A percentile compares a stretch with the other conserved stretches of the same genome.
phyloP scores from a whole-genome alignment of 23 red algal genomes.

The Gracilaria domingensis region DNA sequence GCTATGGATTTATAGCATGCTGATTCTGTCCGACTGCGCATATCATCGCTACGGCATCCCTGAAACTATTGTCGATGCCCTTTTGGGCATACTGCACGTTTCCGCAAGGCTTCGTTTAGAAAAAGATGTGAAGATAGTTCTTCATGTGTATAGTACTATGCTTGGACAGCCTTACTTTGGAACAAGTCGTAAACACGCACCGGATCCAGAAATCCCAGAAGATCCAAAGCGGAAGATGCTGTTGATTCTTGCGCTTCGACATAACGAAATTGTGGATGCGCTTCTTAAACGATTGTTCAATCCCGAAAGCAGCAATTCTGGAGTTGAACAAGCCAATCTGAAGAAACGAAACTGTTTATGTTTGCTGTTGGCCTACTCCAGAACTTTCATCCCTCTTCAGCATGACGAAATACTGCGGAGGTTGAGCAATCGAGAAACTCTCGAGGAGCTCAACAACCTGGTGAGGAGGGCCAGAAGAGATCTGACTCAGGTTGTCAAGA shows the following conservation, averaged over 20 bases:
- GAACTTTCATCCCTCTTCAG: slow-evolving; percentile 1
- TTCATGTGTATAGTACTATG: slow-evolving; percentile 10
- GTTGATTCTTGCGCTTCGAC: neutral
- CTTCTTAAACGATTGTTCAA: slow-evolving; percentile 10
- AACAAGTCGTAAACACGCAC: neutral
- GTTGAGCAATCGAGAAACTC: slow-evolving; percentile 10
- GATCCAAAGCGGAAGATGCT: neutral
- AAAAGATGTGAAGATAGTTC: slow-evolving; percentile 11
- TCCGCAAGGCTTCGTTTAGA: slow-evolving; percentile 3
- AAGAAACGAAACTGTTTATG: slow-evolving; percentile 27
- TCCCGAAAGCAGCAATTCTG: neutral
- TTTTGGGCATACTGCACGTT: neutral
- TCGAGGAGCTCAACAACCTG: neutral
- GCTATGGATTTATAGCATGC: slow-evolving; percentile 14
- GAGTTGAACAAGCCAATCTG: slow-evolving; percentile 8
- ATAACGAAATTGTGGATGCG: neutral
- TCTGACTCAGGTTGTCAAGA: slow-evolving; percentile 1
- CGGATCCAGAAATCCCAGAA: neutral
- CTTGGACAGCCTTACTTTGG: slow-evolving; percentile 3
- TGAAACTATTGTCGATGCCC: neutral
- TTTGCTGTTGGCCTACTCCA: neutral
- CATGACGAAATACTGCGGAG: slow-evolving; percentile 25
- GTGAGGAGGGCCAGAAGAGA: slow-evolving; percentile 2
- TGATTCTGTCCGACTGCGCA: neutral
- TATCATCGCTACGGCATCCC: neutral